Base-by-base conservation (phyloP, 1,139 yeast genomes). In the Suhomyces ambrosiae region DNA sequence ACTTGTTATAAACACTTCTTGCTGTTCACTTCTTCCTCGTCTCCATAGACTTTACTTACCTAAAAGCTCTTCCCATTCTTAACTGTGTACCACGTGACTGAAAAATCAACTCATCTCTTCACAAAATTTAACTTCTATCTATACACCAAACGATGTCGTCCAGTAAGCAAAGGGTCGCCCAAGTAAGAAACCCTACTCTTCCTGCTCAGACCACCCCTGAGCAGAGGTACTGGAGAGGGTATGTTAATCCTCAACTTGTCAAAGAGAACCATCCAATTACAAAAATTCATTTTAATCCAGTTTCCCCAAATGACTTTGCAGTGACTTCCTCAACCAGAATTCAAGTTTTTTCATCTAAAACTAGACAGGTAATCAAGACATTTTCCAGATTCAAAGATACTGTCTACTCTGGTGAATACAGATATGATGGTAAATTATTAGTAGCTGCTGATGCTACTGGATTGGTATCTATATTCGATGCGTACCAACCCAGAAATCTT, bases 401-500 rank as follows among this genome's bases (percentile, higher is more conserved):
- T 0, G 97, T 89, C 0, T 88, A 85, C 58, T 74, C 84, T 24
- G 96, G 94, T 33, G 92, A 86, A 58, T 86, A 80, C 57, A 70
- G 96, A 50, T 73, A 76, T 42, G 96, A 88, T 53, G 96, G 96
- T 35, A 82, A 83, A 56, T 71, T 88, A 30, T 61, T 88, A 14
- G 92, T 84, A 14, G 96, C 96, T 4, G 87, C 94, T 48, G 96
- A 88, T 67, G 94, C 90, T 7, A 77, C 92, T 1, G 98, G 96
- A 9, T 59, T 85, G 40, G 90, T 88, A 9, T 90, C 88, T 47
- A 79, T 87, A 11, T 87, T 83, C 58, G 95, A 88, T 58, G 82
- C 95, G 30, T 70, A 77, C 46, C 82, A 79, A 47, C 90, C 96
- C 23, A 74, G 95, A 51, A 81, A 87, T 16, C 71, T 89, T 28